Conservation (phyloP, 2,329 filamentous ascomycete species). For the Hypoxylon sp. region DNA sequence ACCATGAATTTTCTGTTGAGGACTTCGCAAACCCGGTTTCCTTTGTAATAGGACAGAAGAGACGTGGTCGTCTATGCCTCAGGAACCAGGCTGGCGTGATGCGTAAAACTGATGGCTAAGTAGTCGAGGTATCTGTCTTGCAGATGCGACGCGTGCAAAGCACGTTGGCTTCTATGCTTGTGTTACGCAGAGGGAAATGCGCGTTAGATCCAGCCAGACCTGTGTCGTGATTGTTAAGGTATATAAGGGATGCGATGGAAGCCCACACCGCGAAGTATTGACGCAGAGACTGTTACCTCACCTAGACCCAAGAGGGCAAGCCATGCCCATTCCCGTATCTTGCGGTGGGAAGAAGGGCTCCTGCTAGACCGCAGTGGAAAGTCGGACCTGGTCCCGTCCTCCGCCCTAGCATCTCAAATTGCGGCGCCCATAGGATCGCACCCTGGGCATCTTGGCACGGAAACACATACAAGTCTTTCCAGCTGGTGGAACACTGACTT, state of each 20-base stretch:
- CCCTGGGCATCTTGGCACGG: constrained; percentile 36
- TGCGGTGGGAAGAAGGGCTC: constrained; percentile 1
- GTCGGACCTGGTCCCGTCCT: constrained; percentile 39
- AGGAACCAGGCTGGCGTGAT: constrained; percentile 8
- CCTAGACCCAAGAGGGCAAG: background rate
- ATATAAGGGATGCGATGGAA: background rate
- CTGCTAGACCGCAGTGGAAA: constrained; percentile 28
- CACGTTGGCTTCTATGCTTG: constrained; percentile 6
- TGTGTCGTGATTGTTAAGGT: background rate
- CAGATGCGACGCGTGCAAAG: constrained; percentile 20
- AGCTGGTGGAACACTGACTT: constrained; percentile 23
- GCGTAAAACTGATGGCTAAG: constrained; percentile 9
- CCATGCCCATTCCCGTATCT: constrained; percentile 3
- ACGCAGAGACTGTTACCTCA: constrained; percentile 12
- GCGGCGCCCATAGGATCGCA: constrained; percentile 28
- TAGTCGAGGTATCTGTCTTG: constrained; percentile 17
- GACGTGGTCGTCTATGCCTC: background rate
- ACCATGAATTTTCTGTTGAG: constrained; percentile 9
- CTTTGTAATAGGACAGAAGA: constrained; percentile 4
- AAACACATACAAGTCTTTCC: constrained; percentile 24
- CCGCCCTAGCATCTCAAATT: constrained; percentile 33
- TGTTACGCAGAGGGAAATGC: constrained; percentile 7
- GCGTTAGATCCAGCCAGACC: constrained; percentile 9
- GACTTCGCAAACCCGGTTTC: constrained; percentile 31
- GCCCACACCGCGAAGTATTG: background rate